Base-by-base conservation (phyloP, 306 rosid species). In the Malus sieversii region DNA sequence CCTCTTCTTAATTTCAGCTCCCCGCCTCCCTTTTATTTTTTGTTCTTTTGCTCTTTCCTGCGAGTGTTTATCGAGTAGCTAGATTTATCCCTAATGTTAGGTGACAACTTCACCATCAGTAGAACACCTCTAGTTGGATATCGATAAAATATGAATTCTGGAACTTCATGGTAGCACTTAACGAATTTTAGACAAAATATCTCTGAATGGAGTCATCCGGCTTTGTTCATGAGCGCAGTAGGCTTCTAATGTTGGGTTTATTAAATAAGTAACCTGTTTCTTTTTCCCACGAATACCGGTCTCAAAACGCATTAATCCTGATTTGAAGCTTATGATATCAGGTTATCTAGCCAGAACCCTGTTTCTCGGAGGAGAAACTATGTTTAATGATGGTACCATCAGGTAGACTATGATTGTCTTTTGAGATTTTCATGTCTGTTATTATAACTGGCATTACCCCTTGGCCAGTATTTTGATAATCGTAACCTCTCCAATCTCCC, bases 401-500 rank as follows among this genome's bases (percentile, higher is more conserved):
- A 86, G 85, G 89, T 83, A 83, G 81, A 78, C 74, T 73, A 32
- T 62, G 14, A 68, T 69, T 77, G 77, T 40, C 77, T 70, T 83
- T 83, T 73, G 63, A 64, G 77, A 76, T 75, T 72, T 71, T 77
- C 68, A 62, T 68, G 74, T 86, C 68, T 82, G 77, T 83, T 80
- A 66, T 45, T 71, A 57, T 55, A 79, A 81, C 80, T 82, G 68
- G 81, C 74, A 74, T 79, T 77, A 78, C 86, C 82, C 71, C 53
- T 76, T 68, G 86, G 83, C 78, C 81, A 76, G 77, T 81, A 71
- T 14, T 77, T 86, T 87, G 85, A 85, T 90, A 48, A 81, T 81
- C 93, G 69, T 88, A 82, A 86, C 90, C 97, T 89, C 86, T 86
- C 97, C 89, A 75, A 82, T 82, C 84, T 81, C 96, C 97, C 93